Evolutionary conservation across 768 basidiomycete species (phyloP), one percentile per base, ranked within the genome.

Genomic region (Sarcodon sp.): DNA sequence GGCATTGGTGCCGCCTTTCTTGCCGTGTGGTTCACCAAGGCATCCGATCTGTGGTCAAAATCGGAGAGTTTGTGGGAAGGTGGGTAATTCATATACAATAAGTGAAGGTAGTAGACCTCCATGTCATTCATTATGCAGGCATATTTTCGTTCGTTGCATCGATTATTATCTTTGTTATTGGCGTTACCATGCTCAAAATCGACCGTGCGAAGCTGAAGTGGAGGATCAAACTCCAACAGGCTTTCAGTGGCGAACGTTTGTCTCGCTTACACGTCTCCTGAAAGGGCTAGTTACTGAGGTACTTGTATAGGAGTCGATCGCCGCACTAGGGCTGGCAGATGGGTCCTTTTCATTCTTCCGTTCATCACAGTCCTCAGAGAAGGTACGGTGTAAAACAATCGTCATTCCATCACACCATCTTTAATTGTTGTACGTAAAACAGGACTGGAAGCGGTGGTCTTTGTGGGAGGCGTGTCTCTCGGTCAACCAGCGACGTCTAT

Each of bases 11-110:
- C 87, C 10, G 81, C 89, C 1, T 97, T 94, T 65, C 85, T 97
- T 52, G 90, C 86, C 6, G 76, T 96, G 37, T 98, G 91, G 85
- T 97, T 94, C 67, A 97, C 91, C 32, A 79, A 87, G 57, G 83
- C 93, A 0, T 72, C 73, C 16, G 69, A 96, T 61, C 73, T 98
- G 13, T 97, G 89, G 86, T 61, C 73, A 36, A 79, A 79, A 58
- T 77, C 89, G 6, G 94, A 98, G 65, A 74, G 80, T 47, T 65
- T 93, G 49, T 97, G 94, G 94, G 94, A 98, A 73, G 94, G 93
- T 75, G 54, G 59, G 59, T 70, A 61, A 9, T 61, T 41, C 44
- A 15, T 6, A n/a, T 45, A 16, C 7, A 50, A 54, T 15, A 16
- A 32, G 15, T 45, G 4, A 37, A 46, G 45, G 21, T 15, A 37